Conservation (phyloP, 2,329 filamentous ascomycete genomes). For the Pyricularia grisea region DNA sequence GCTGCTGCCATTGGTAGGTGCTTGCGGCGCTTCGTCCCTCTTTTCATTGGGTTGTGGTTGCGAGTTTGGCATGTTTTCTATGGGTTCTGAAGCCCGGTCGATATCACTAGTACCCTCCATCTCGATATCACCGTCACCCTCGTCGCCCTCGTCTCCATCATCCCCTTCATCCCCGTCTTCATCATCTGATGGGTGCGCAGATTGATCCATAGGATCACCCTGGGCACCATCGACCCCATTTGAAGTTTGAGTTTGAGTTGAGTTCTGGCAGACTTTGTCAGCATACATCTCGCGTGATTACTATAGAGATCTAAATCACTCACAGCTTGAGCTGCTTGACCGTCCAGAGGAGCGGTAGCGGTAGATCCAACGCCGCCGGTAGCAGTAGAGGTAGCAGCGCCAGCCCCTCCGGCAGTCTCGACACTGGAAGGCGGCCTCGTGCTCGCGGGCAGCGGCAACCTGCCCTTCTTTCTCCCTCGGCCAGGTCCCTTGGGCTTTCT, state of each 20-base stretch:
- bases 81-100: not conserved
- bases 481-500: constrained; percentile 73
- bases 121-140: constrained; percentile 1
- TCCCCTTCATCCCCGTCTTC: constrained; percentile 4
- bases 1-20: not conserved
- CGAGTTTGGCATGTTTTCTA: not conserved
- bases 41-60: not conserved
- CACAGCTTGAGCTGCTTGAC: not conserved
- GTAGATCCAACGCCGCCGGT: not conserved
- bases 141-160: constrained; percentile 1
- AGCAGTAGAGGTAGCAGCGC: not conserved
- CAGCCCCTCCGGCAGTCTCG: not conserved
- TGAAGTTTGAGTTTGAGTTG: not conserved
- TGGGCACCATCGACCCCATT: not conserved
- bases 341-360: not conserved
- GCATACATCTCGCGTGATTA: not conserved
- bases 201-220: constrained; percentile 3
- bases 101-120: constrained; percentile 2
- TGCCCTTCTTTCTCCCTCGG: constrained; percentile 72
- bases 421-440: constrained; percentile 2
- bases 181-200: constrained; percentile 2
- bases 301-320: not conserved
- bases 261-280: not conserved
- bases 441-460: constrained; percentile 31
- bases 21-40: not conserved